Conservation (phyloP, 108 stramenopile species). For the Nitzschia sp. region DNA sequence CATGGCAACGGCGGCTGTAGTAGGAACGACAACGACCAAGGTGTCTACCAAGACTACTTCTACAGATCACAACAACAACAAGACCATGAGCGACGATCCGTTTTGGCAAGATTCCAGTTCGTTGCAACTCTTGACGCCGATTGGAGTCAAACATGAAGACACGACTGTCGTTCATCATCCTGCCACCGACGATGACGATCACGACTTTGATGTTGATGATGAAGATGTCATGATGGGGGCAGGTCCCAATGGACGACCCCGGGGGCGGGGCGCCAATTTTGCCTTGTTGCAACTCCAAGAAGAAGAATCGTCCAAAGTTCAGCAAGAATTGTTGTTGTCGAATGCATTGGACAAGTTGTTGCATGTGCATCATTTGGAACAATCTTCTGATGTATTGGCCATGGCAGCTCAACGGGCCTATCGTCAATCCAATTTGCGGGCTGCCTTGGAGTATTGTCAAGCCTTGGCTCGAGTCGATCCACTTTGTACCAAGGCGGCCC, state of each 20-base stretch:
- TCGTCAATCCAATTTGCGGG: slow-evolving; percentile 56
- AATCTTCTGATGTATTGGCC: slow-evolving; percentile 72
- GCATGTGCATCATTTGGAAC: slow-evolving; percentile 52
- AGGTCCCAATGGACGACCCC: background rate
- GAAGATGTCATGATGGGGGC: background rate
- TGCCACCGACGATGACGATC: background rate
- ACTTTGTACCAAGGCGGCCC: slow-evolving; percentile 41
- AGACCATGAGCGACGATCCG: slow-evolving; percentile 9
- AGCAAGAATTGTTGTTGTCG: slow-evolving; percentile 40
- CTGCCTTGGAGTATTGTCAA: slow-evolving; percentile 67
- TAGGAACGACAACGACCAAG: background rate
- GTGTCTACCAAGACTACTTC: background rate
- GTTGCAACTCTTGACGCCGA: slow-evolving; percentile 17
- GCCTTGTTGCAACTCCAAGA: background rate
- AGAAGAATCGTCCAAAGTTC: slow-evolving; percentile 2
- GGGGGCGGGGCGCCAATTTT: background rate
- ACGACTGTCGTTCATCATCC: background rate
- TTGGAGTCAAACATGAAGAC: background rate
- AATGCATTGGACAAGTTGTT: slow-evolving; percentile 64
- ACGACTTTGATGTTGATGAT: background rate
- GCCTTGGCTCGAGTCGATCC: slow-evolving; percentile 72
- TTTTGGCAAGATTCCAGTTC: slow-evolving; percentile 23
- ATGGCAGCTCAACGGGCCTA: slow-evolving; percentile 80
- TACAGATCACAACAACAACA: background rate
- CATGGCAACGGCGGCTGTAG: background rate